Evolutionary conservation across 768 basidiomycete species (phyloP).

Genomic region (Trametes elegans): DNA sequence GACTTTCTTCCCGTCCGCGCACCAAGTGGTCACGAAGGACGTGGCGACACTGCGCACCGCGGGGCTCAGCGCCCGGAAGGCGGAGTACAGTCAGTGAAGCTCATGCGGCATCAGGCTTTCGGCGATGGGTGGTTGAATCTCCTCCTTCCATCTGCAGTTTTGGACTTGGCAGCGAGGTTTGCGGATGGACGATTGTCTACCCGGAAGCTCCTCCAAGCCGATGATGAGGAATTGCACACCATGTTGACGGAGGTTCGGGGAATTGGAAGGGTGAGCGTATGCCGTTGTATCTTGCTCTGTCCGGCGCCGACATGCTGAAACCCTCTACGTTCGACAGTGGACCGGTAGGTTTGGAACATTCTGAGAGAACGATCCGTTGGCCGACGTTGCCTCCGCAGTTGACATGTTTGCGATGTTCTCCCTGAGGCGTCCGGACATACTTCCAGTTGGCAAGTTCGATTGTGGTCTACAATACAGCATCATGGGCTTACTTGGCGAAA

Average conservation of each 20-base stretch:
- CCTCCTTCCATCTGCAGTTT: slow-evolving; percentile 46
- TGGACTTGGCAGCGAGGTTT: slow-evolving; percentile 78
- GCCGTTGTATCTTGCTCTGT: not conserved
- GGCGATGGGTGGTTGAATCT: too few species aligned
- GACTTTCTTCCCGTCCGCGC: slow-evolving; percentile 64
- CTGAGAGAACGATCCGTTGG: too few species aligned
- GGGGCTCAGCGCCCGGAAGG: slow-evolving; percentile 82
- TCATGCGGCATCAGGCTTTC: too few species aligned
- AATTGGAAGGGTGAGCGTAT: slow-evolving; percentile 60
- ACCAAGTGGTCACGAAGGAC: slow-evolving; percentile 62
- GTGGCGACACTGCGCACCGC: slow-evolving; percentile 61
- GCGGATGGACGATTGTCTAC: slow-evolving; percentile 77
- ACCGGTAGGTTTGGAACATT: slow-evolving; percentile 45
- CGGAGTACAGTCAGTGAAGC: slow-evolving; percentile 83
- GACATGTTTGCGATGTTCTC: slow-evolving; percentile 95
- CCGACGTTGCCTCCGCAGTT: slow-evolving; percentile 40
- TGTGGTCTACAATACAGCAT: slow-evolving; percentile 26
- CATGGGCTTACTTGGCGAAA: not conserved
- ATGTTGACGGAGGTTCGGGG: slow-evolving; percentile 79
- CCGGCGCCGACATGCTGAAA: not conserved
- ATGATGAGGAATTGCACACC: slow-evolving; percentile 73
- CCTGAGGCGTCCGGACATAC: slow-evolving; percentile 77
- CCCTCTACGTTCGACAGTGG: slow-evolving; percentile 41
- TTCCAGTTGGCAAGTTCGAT: slow-evolving; percentile 48
- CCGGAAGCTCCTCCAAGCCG: slow-evolving; percentile 62